Conservation (phyloP, 2,329 filamentous ascomycete genomes). For the Capronia coronata region DNA sequence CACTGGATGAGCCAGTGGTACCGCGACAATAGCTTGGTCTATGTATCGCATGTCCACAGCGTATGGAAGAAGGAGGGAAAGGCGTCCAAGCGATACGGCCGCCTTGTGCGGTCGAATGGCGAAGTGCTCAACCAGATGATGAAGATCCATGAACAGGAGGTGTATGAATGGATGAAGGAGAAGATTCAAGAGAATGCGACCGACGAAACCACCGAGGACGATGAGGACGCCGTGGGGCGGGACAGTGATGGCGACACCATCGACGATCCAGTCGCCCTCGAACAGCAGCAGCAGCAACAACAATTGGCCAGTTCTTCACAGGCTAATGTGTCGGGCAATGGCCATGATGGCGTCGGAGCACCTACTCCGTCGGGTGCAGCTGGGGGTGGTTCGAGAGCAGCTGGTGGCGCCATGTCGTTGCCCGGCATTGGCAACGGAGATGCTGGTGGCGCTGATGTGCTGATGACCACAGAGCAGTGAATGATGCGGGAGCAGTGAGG, state of each 20-base stretch:
- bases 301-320: background rate
- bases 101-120: conserved; percentile 42
- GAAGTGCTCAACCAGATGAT: conserved; percentile 52
- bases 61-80: conserved; percentile 66
- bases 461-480: conserved; percentile 14
- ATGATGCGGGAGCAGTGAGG: background rate
- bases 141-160: conserved; percentile 45
- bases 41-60: conserved; percentile 65
- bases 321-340: background rate
- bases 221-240: conserved; percentile 7
- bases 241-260: conserved; percentile 7
- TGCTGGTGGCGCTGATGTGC: conserved; percentile 9
- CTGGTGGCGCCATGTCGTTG: background rate
- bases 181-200: conserved; percentile 30
- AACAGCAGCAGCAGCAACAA: background rate
- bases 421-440: background rate
- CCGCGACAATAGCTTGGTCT: conserved; percentile 71
- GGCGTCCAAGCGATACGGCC: conserved; percentile 53
- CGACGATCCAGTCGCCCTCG: background rate
- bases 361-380: background rate
- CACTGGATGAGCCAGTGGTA: conserved; percentile 70
- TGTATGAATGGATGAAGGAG: conserved; percentile 43
- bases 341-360: no score
- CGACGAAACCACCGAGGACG: conserved; percentile 1
- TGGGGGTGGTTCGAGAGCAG: background rate